Percentiles rank a stretch among this genome's conserved stretches.
Evolutionary conservation across 169 alveolate species (phyloP).

Genomic region (Cryptosporidium xiaoi): DNA sequence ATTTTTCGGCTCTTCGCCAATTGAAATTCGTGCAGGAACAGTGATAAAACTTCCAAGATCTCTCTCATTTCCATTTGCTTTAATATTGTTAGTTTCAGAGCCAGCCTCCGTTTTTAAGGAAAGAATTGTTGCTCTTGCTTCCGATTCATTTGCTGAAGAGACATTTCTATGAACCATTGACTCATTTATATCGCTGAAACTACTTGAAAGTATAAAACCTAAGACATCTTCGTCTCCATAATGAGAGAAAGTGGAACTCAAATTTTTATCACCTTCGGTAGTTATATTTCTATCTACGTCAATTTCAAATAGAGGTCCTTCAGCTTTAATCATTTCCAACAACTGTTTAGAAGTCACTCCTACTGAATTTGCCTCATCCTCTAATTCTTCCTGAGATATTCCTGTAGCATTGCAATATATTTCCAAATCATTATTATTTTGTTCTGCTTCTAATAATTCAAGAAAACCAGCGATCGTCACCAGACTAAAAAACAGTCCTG

Average conservation of each 20-base stretch:
- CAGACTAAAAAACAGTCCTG: conserved; percentile 1
- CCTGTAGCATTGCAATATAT: conserved; percentile 20
- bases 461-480: background rate
- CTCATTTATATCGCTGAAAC: too few species aligned
- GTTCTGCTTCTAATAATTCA: background rate
- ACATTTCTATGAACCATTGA: too few species aligned
- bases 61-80: background rate
- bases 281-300: background rate
- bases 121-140: conserved; percentile 1
- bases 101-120: background rate
- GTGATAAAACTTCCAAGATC: background rate
- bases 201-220: conserved; percentile 30
- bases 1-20: background rate
- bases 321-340: conserved; percentile 19
- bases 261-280: background rate
- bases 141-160: too few species aligned
- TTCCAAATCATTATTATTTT: background rate
- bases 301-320: background rate
- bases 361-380: conserved; percentile 35
- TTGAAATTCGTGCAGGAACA: background rate
- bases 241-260: background rate
- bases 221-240: conserved; percentile 24
- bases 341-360: conserved; percentile 4
- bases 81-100: background rate
- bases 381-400: conserved; percentile 15